A percentile compares a stretch with the other conserved stretches of the same genome.
phyloP scores from a whole-genome alignment of 2,329 filamentous ascomycete species.

The Aspergillus cejpii region DNA sequence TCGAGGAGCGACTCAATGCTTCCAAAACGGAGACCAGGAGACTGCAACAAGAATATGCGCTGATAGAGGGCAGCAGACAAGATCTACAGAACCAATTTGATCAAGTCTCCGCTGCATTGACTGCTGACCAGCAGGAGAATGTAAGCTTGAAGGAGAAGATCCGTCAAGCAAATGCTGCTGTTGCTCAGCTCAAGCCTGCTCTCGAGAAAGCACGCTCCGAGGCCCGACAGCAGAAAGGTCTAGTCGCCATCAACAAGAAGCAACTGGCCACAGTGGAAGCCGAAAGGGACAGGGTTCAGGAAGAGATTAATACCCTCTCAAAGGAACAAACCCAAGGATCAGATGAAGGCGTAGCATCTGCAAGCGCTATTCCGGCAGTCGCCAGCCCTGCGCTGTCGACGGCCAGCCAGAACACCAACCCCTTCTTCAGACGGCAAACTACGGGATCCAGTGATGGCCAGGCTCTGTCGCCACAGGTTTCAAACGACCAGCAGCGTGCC shows the following conservation, averaged over 20 bases:
- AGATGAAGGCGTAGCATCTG: conserved; percentile 39
- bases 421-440: conserved; percentile 73
- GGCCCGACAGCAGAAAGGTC: conserved; percentile 87
- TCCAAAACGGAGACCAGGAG: conserved; percentile 77
- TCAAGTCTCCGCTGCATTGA: conserved; percentile 64
- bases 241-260: conserved; percentile 98
- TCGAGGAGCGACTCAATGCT: conserved; percentile 73
- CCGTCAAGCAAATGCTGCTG: conserved; percentile 70
- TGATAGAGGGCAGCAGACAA: conserved; percentile 71
- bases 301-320: conserved; percentile 63
- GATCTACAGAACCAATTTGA: conserved; percentile 79
- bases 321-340: conserved; percentile 54
- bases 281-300: conserved; percentile 80
- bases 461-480: conserved; percentile 42
- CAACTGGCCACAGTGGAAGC: conserved; percentile 83
- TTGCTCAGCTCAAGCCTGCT: conserved; percentile 76
- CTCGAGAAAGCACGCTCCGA: conserved; percentile 91
- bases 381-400: conserved; percentile 59
- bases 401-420: conserved; percentile 73
- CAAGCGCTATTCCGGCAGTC: conserved; percentile 45
- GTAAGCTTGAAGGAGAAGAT: conserved; percentile 79
- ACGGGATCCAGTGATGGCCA: conserved; percentile 43
- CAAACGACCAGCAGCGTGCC: conserved; percentile 54
- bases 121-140: conserved; percentile 87
- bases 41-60: conserved; percentile 73